A percentile compares a stretch with the other conserved stretches of the same genome.
Conservation (phyloP, 257 asterid genomes). For the Linderniella brevidens region DNA sequence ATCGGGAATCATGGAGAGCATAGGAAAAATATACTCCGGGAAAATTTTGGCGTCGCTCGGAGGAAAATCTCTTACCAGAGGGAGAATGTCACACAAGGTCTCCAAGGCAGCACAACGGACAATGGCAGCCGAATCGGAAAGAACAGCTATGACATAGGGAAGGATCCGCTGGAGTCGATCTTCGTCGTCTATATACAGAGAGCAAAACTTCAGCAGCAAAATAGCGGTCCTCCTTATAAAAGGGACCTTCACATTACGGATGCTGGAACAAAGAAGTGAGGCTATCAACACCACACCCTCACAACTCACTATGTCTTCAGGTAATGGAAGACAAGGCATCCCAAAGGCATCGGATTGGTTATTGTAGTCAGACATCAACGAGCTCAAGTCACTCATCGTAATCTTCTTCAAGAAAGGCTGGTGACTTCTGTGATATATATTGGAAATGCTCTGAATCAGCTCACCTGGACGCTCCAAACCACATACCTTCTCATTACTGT, state of each 20-base stretch:
- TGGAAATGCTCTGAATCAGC: slow-evolving; percentile 60
- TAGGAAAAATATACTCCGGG: slow-evolving; percentile 95
- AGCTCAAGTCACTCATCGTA: slow-evolving; percentile 48
- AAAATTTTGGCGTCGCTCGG: slow-evolving; percentile 99
- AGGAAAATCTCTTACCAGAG: slow-evolving; percentile 89
- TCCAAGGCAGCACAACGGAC: slow-evolving; percentile 98
- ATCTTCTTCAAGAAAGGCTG: slow-evolving; percentile 81
- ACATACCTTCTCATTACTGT: slow-evolving; percentile 32
- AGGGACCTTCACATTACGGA: slow-evolving; percentile 89
- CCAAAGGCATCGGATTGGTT: slow-evolving; percentile 94
- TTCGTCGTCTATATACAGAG: slow-evolving; percentile 85
- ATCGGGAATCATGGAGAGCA: slow-evolving; percentile 98
- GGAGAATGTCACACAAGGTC: slow-evolving; percentile 90
- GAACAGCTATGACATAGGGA: slow-evolving; percentile 90
- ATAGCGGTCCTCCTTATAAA: slow-evolving; percentile 90
- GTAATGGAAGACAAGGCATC: slow-evolving; percentile 77
- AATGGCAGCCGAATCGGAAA: slow-evolving; percentile 94
- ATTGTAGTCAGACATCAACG: slow-evolving; percentile 47
- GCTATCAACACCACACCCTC: slow-evolving; percentile 99
- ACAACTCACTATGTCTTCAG: slow-evolving; percentile 75
- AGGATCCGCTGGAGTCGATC: slow-evolving; percentile 92
- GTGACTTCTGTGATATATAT: slow-evolving; percentile 51
- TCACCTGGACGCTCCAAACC: slow-evolving; percentile 61
- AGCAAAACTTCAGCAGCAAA: slow-evolving; percentile 78
- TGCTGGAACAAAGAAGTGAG: slow-evolving; percentile 90